Conservation (phyloP, 2,329 filamentous ascomycete genomes). For the Trichoderma hamatum region DNA sequence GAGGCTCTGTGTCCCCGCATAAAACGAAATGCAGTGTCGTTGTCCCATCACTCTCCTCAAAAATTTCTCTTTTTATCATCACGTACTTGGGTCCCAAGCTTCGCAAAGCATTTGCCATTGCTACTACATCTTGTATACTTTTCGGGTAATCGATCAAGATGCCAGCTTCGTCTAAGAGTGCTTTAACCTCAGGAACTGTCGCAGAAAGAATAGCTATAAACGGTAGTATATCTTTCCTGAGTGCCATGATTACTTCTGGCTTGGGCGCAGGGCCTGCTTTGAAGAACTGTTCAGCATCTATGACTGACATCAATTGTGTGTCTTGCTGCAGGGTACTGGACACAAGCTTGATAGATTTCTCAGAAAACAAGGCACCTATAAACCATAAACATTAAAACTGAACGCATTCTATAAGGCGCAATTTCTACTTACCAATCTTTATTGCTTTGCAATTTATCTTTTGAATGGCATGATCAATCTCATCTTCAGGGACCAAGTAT, state of each 20-base stretch:
- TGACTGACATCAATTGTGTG: not conserved
- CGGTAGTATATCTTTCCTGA: slow-evolving; percentile 18
- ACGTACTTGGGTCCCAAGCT: slow-evolving; percentile 20
- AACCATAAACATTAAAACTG: no score
- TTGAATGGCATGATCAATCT: not conserved
- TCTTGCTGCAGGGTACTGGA: slow-evolving; percentile 14
- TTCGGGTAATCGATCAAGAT: slow-evolving; percentile 15
- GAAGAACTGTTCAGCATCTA: slow-evolving; percentile 24
- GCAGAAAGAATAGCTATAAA: slow-evolving; percentile 16
- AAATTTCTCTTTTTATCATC: slow-evolving; percentile 22
- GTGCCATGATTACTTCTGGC: not conserved
- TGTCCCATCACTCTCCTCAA: slow-evolving; percentile 10
- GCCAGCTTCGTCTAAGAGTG: slow-evolving; percentile 9
- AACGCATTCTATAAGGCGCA: no score
- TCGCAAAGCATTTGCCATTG: slow-evolving; percentile 13
- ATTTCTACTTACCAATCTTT: not conserved
- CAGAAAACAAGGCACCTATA: no score
- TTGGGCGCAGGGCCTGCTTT: slow-evolving; percentile 20
- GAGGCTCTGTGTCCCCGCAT: slow-evolving; percentile 11
- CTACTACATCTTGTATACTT: slow-evolving; percentile 9
- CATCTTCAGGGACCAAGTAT: not conserved
- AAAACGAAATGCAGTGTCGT: slow-evolving; percentile 24
- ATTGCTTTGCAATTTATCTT: not conserved
- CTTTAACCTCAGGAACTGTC: slow-evolving; percentile 22
- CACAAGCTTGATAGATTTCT: not conserved